phyloP scores from a whole-genome alignment of 2,329 filamentous ascomycete genomes.

The Fusarium sp. region DNA sequence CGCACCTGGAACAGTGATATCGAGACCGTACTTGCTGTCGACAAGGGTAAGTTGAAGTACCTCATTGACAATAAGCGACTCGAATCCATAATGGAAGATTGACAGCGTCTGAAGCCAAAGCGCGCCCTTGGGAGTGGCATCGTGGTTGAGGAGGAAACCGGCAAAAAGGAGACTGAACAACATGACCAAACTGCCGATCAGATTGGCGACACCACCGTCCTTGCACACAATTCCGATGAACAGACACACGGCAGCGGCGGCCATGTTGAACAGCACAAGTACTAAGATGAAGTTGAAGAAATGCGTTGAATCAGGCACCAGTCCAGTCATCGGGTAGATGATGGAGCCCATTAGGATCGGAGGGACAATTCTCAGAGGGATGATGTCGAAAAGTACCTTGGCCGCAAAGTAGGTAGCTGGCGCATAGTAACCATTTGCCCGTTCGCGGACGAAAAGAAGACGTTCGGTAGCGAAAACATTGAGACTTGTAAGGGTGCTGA shows the following conservation, averaged over 20 bases:
- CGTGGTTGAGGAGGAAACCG: slow-evolving; percentile 91
- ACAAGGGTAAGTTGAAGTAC: slow-evolving; percentile 89
- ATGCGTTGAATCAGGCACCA: slow-evolving; percentile 82
- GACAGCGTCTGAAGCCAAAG: slow-evolving; percentile 93
- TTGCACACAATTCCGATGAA: slow-evolving; percentile 97
- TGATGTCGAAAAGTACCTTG: slow-evolving; percentile 98
- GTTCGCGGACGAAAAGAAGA: slow-evolving; percentile 89
- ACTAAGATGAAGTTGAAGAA: slow-evolving; percentile 94
- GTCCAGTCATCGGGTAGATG: slow-evolving; percentile 96
- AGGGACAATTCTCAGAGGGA: slow-evolving; percentile 92
- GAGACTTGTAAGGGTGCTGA: slow-evolving; percentile 92
- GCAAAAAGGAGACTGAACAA: slow-evolving; percentile 96
- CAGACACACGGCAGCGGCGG: slow-evolving; percentile 90
- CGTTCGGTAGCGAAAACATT: slow-evolving; percentile 94
- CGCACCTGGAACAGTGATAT: slow-evolving; percentile 95
- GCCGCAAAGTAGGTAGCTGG: slow-evolving; percentile 93
- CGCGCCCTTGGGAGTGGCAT: slow-evolving; percentile 86
- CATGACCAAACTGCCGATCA: slow-evolving; percentile 96
- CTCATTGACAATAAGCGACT: slow-evolving; percentile 96
- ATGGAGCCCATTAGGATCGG: slow-evolving; percentile 96
- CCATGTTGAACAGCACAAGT: slow-evolving; percentile 94
- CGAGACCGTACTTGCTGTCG: slow-evolving; percentile 94
- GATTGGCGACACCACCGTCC: slow-evolving; percentile 88
- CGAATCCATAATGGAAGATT: slow-evolving; percentile 98
- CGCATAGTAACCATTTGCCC: slow-evolving; percentile 96